phyloP scores from a whole-genome alignment of 2,329 filamentous ascomycete genomes.

The Diaporthe sp. region DNA sequence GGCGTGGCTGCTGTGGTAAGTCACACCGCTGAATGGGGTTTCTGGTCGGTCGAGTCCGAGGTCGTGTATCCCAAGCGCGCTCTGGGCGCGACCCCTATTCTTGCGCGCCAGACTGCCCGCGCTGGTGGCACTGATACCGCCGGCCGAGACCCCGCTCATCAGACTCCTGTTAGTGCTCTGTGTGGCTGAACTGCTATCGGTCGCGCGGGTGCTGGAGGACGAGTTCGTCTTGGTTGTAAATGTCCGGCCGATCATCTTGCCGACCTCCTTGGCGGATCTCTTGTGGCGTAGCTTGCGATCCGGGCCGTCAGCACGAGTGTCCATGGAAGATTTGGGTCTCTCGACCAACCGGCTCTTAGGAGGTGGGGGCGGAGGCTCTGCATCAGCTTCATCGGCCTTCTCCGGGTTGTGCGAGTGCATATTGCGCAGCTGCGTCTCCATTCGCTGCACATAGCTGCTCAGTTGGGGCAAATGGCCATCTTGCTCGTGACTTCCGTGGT shows the following conservation, averaged over 20 bases:
- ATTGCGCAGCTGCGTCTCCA: constrained; percentile 85
- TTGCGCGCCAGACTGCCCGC: constrained; percentile 92
- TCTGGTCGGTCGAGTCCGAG: constrained; percentile 69
- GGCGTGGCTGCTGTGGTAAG: constrained; percentile 91
- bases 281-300: constrained; percentile 69
- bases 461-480: constrained; percentile 77
- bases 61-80: constrained; percentile 74
- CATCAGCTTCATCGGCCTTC: constrained; percentile 52
- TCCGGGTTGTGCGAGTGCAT: constrained; percentile 73
- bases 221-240: constrained; percentile 90
- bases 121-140: constrained; percentile 93
- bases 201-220: constrained; percentile 79
- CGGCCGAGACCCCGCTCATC: constrained; percentile 94
- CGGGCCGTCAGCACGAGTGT: constrained; percentile 55
- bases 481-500: constrained; percentile 56
- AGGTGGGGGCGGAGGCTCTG: constrained; percentile 71
- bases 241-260: constrained; percentile 79
- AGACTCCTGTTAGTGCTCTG: constrained; percentile 86
- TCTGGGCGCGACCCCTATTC: constrained; percentile 73
- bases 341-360: constrained; percentile 67
- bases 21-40: constrained; percentile 81
- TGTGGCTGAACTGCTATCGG: constrained; percentile 76
- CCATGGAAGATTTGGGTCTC: constrained; percentile 73
- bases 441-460: constrained; percentile 89
- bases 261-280: constrained; percentile 85